phyloP scores from a whole-genome alignment of 176 grass and related monocot genomes.

The Coix lacrymajobi region DNA sequence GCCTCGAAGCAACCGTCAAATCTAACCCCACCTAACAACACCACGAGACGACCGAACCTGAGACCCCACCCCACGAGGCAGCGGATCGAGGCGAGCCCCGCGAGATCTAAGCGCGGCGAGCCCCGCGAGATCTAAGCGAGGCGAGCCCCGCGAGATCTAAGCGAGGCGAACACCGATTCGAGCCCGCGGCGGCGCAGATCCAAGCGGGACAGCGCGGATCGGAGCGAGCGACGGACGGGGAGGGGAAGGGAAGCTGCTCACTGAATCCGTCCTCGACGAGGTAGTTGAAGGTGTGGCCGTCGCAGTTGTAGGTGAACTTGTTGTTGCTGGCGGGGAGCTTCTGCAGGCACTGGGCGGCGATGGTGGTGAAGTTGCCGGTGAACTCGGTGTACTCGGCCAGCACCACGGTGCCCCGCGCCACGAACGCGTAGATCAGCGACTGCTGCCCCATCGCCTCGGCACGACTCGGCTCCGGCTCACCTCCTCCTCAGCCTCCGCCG shows the following conservation, averaged over 20 bases:
- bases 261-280: slow-evolving; percentile 95
- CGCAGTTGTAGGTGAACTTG: slow-evolving; percentile 95
- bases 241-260: slow-evolving; percentile 17
- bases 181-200: slow-evolving; percentile 14
- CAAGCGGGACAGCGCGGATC: not conserved
- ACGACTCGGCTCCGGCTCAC: not conserved
- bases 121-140: too few relatives aligned
- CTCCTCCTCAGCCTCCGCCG: not conserved
- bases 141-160: slow-evolving; percentile 29
- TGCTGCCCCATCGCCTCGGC: slow-evolving; percentile 65
- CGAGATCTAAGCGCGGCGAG: too few relatives aligned
- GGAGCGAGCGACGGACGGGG: not conserved
- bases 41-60: not conserved
- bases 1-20: not conserved
- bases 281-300: slow-evolving; percentile 96
- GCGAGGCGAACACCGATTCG: not conserved
- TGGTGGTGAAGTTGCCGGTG: slow-evolving; percentile 90
- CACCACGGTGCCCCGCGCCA: slow-evolving; percentile 76
- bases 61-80: not conserved
- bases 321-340: slow-evolving; percentile 91
- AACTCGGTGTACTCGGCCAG: slow-evolving; percentile 93
- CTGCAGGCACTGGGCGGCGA: slow-evolving; percentile 87
- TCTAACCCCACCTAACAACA: not conserved
- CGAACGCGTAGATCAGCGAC: slow-evolving; percentile 92
- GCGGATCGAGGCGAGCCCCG: not conserved